phyloP scores from a whole-genome alignment of 2,329 filamentous ascomycete species.

The Colletotrichum sp. region DNA sequence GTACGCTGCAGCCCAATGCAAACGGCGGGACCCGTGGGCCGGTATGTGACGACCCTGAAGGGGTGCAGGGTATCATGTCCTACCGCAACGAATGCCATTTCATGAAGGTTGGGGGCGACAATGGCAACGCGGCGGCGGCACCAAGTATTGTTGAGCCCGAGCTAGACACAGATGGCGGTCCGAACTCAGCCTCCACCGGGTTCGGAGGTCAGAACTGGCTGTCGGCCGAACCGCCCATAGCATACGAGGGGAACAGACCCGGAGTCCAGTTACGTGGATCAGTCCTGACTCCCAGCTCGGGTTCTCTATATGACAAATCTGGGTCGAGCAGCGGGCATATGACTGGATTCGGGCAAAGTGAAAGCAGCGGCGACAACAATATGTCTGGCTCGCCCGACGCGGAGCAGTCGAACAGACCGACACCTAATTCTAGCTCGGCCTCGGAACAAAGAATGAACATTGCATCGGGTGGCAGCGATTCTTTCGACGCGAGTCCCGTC shows the following conservation, averaged over 20 bases:
- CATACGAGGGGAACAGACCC: constrained; percentile 22
- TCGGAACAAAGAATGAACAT: constrained; percentile 43
- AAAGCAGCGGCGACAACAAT: constrained; percentile 48
- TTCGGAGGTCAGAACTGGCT: constrained; percentile 42
- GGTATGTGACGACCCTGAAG: constrained; percentile 35
- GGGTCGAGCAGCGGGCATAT: constrained; percentile 28
- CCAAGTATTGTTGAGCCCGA: constrained; percentile 46
- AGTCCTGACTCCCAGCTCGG: constrained; percentile 17
- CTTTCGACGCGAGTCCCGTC: constrained; percentile 59
- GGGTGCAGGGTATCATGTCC: constrained; percentile 42
- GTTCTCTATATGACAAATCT: constrained; percentile 36
- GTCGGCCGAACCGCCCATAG: constrained; percentile 41
- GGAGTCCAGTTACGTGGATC: constrained; percentile 19
- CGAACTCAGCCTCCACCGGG: constrained; percentile 25
- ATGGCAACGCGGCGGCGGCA: constrained; percentile 41
- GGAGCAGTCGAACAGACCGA: constrained; percentile 58
- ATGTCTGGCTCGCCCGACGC: constrained; percentile 54
- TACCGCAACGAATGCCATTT: constrained; percentile 51
- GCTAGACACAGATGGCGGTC: constrained; percentile 29
- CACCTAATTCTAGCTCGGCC: constrained; percentile 61
- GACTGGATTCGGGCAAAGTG: constrained; percentile 44
- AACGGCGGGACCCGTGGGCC: constrained; percentile 24
- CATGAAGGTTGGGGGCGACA: constrained; percentile 43
- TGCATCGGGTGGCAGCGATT: constrained; percentile 33
- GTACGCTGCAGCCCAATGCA: constrained; percentile 30